Base-by-base conservation (phyloP, 176 grass and related monocot genomes). In the Cenchrus purpureus region DNA sequence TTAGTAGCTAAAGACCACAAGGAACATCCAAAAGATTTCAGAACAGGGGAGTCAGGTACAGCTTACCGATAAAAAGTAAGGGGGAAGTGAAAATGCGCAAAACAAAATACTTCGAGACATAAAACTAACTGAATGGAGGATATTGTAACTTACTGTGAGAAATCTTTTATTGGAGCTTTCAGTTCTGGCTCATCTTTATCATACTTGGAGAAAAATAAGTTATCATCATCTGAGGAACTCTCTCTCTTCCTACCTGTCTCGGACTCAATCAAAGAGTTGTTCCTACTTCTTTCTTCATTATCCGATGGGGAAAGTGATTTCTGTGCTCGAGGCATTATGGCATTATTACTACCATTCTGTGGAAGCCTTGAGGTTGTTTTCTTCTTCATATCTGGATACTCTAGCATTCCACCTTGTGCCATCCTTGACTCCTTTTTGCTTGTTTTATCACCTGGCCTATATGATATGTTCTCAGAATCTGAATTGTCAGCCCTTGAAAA, bases 101-200 rank as follows among this genome's bases (percentile, higher is more conserved):
- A 37, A 48, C 14, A 84, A 88, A 84, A 65, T 80, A 79, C 56
- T 64, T 74, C 12, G 49, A 73, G 73, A n/a, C 12, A 81, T 77
- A 58, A 84, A 87, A 43, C n/a, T 42, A 54, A 59, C 34, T 80
- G 29, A 8, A 28, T 74, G 29, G 57, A 84, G 15, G 51, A 83
- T 69, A 34, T 31, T 82, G 84, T 28, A 71, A 82, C 95, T 93
- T 95, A 98, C 95, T 95, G 91, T 80, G 82, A 83, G 44, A 86
- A 82, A 79, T 95, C 89, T 79, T 87, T 91, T 91, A 98, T 91
- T 80, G 85, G 89, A 84, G 87, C 93, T 88, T 92, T 98, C 65
- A 95, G 73, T 84, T 98, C 95, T 49, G 95, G 91, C 42, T 88
- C 77, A 43, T 93, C 93, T 77, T 98, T 98, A 89, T 92, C 87